Evolutionary conservation across 75 land plant genomes (phyloP).

Genomic region (Pseudotsuga menziesii): DNA sequence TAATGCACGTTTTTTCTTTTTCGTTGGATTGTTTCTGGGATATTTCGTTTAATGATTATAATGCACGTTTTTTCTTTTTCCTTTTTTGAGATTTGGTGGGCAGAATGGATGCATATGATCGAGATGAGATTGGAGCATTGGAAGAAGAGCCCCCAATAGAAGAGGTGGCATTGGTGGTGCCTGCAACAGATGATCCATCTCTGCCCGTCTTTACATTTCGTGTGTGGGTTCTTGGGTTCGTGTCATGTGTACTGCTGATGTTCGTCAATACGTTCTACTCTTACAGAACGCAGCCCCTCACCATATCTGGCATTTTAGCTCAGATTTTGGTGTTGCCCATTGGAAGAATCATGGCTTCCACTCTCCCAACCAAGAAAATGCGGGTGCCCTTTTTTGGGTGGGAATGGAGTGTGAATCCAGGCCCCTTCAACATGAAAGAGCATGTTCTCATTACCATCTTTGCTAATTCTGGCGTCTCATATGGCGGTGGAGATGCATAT

Average conservation of each 20-base stretch:
- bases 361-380: slow-evolving; percentile 32
- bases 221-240: slow-evolving; percentile 41
- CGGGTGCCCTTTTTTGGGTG: slow-evolving; percentile 30
- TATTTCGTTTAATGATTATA: too few relatives aligned
- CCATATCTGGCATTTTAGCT: slow-evolving; percentile 37
- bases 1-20: too few relatives aligned
- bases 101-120: too few relatives aligned
- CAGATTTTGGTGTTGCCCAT: slow-evolving; percentile 45
- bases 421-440: slow-evolving; percentile 71
- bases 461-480: slow-evolving; percentile 59
- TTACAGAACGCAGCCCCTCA: slow-evolving; percentile 50
- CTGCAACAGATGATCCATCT: slow-evolving; percentile 43
- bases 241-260: slow-evolving; percentile 37
- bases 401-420: slow-evolving; percentile 37
- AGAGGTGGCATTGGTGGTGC: slow-evolving; percentile 58
- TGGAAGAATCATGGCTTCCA: slow-evolving; percentile 50
- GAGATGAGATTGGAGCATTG: slow-evolving; percentile 3
- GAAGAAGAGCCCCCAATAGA: slow-evolving; percentile 41
- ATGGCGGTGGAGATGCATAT: slow-evolving; percentile 65
- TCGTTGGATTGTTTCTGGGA: too few relatives aligned
- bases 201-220: slow-evolving; percentile 53
- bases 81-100: too few relatives aligned
- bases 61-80: too few relatives aligned
- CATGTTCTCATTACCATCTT: slow-evolving; percentile 82
- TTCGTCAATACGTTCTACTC: slow-evolving; percentile 59